A percentile compares a stretch with the other conserved stretches of the same genome.
Conservation (phyloP, 139 green algal genomes). For the Chlorella sp. region DNA sequence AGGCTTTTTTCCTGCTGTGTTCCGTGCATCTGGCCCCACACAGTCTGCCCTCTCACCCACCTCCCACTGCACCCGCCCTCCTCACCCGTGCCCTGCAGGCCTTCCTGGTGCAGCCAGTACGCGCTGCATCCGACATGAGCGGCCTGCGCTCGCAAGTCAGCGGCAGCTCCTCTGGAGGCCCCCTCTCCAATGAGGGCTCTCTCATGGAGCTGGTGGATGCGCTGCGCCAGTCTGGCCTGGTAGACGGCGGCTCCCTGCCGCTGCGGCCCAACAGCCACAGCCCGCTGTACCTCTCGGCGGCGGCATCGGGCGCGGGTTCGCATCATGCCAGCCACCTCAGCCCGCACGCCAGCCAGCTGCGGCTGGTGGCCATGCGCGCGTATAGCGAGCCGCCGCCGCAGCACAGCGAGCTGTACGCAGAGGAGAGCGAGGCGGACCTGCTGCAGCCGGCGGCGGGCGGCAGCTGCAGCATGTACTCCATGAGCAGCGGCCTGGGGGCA, state of each 20-base stretch:
- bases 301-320: neutral
- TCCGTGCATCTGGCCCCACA: neutral
- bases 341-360: neutral
- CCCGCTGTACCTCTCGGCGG: neutral
- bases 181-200: no score
- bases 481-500: neutral
- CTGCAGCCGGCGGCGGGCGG: neutral
- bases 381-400: neutral
- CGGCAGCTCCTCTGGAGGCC: neutral
- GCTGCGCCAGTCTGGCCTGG: neutral
- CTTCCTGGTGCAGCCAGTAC: conserved; percentile 23
- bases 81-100: neutral
- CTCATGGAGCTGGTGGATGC: conserved; percentile 9
- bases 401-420: no score
- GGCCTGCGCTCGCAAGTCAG: neutral
- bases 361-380: neutral
- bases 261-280: neutral
- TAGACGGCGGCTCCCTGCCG: neutral
- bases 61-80: neutral
- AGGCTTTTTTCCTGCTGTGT: neutral
- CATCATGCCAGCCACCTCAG: no score
- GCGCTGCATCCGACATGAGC: neutral
- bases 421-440: no score
- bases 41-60: neutral
- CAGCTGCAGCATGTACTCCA: neutral